Conservation (phyloP, 768 basidiomycete genomes). For the Pisolithus sp. region DNA sequence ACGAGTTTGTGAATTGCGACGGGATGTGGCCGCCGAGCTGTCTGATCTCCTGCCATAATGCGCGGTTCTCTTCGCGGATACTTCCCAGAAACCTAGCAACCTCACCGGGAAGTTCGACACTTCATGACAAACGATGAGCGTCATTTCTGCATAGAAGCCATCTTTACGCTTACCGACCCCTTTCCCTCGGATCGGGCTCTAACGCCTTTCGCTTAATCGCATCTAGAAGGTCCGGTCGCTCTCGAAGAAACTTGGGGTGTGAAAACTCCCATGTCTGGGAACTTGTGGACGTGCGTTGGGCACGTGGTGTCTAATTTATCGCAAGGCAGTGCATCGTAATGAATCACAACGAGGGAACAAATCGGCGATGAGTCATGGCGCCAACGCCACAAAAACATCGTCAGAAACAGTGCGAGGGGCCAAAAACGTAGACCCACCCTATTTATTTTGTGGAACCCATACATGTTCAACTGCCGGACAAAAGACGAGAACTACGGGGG, state of each 20-base stretch:
- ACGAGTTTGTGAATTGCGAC: conserved; percentile 6
- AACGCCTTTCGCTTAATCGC: conserved; percentile 84
- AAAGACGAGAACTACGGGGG: conserved; percentile 78
- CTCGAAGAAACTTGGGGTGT: conserved; percentile 80
- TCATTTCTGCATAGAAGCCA: background rate
- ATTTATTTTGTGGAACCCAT: conserved; percentile 93
- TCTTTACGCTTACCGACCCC: conserved; percentile 16
- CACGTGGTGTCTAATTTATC: conserved; percentile 60
- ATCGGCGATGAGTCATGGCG: background rate
- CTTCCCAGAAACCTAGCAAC: conserved; percentile 46
- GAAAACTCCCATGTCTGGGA: conserved; percentile 88
- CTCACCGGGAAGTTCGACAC: conserved; percentile 78
- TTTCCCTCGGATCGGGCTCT: conserved; percentile 63
- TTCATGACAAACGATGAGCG: conserved; percentile 29
- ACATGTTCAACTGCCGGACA: conserved; percentile 93
- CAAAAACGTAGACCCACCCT: conserved; percentile 42
- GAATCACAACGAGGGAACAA: background rate
- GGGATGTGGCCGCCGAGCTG: conserved; percentile 19
- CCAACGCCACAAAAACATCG: background rate
- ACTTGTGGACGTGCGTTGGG: conserved; percentile 73
- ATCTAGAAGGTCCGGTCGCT: conserved; percentile 72
- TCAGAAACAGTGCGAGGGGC: background rate
- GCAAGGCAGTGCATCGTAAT: background rate
- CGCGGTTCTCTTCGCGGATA: conserved; percentile 67
- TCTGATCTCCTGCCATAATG: conserved; percentile 40